Evolutionary conservation across 2,329 filamentous ascomycete species (phyloP).

Genomic region (Thielaviopsis punctulata): DNA sequence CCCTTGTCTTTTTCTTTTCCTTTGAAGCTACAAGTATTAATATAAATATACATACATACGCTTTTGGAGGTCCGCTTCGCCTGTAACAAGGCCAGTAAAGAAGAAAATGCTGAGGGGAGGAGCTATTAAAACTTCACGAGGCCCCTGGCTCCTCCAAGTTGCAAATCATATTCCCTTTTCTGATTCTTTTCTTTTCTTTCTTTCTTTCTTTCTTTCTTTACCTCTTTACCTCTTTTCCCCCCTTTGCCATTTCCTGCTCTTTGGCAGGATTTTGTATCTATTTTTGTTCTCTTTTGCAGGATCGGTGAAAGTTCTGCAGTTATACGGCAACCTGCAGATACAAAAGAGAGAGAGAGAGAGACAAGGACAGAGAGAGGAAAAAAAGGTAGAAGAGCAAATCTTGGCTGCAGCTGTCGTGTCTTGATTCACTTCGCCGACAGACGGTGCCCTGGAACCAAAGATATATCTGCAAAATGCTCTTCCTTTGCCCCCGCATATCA

Average conservation of each 20-base stretch:
- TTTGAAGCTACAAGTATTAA: no score
- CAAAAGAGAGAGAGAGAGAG: no score
- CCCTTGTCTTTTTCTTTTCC: no score
- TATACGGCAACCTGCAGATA: no score
- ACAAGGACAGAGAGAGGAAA: no score
- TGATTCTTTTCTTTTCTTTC: conserved; percentile 1
- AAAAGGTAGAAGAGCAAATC: no score
- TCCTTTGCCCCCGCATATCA: not conserved
- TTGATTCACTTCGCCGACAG: no score
- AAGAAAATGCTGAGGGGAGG: not conserved
- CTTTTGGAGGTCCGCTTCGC: not conserved
- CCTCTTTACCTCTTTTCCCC: not conserved
- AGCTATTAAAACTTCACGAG: not conserved
- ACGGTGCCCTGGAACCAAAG: no score
- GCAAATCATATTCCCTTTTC: not conserved
- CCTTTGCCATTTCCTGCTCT: not conserved
- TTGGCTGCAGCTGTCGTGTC: no score
- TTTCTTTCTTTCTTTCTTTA: not conserved
- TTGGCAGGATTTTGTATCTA: not conserved
- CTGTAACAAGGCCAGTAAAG: not conserved
- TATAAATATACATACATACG: no score
- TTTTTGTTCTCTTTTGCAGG: not conserved
- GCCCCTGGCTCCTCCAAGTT: not conserved
- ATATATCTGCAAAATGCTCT: not conserved
- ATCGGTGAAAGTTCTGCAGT: not conserved